Percentiles rank a stretch among this genome's conserved stretches.
phyloP scores from a whole-genome alignment of 2,329 filamentous ascomycete species.

The Alternaria ventricosa region DNA sequence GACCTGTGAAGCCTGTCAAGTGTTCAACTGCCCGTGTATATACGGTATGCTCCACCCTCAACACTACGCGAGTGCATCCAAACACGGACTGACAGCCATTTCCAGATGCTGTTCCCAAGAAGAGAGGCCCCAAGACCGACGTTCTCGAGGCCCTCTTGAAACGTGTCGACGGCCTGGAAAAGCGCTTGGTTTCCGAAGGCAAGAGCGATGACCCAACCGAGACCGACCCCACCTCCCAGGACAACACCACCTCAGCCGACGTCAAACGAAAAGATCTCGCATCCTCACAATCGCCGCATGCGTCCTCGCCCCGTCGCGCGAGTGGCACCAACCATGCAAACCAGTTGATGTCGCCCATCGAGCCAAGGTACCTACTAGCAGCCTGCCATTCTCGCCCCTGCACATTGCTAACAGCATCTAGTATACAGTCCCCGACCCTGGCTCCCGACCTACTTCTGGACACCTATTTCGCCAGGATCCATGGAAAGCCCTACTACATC shows the following conservation, averaged over 20 bases:
- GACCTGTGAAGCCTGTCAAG: conserved; percentile 85
- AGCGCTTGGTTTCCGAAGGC: conserved; percentile 68
- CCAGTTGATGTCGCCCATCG: conserved; percentile 47
- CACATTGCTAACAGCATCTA: conserved; percentile 26
- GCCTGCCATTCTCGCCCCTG: conserved; percentile 11
- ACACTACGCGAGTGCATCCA: conserved; percentile 8
- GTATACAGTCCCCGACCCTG: conserved; percentile 53
- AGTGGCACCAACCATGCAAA: conserved; percentile 32
- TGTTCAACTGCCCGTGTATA: conserved; percentile 86
- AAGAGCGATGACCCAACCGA: conserved; percentile 52
- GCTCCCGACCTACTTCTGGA: conserved; percentile 72
- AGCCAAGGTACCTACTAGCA: conserved; percentile 41
- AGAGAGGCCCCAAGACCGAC: conserved; percentile 88
- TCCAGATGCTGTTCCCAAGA: conserved; percentile 85
- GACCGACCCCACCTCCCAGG: conserved; percentile 24
- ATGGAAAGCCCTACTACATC: conserved; percentile 82
- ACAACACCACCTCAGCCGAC: conserved; percentile 23
- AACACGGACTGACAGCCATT: conserved; percentile 19
- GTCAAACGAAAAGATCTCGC: conserved; percentile 26
- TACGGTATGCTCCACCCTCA: conserved; percentile 67
- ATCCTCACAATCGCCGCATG: conserved; percentile 27
- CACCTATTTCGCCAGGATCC: conserved; percentile 79
- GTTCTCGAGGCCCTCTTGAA: conserved; percentile 84
- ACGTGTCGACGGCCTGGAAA: conserved; percentile 83
- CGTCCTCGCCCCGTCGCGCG: conserved; percentile 32